Conservation (phyloP, 2,329 filamentous ascomycete species). For the Colletotrichum tanaceti region DNA sequence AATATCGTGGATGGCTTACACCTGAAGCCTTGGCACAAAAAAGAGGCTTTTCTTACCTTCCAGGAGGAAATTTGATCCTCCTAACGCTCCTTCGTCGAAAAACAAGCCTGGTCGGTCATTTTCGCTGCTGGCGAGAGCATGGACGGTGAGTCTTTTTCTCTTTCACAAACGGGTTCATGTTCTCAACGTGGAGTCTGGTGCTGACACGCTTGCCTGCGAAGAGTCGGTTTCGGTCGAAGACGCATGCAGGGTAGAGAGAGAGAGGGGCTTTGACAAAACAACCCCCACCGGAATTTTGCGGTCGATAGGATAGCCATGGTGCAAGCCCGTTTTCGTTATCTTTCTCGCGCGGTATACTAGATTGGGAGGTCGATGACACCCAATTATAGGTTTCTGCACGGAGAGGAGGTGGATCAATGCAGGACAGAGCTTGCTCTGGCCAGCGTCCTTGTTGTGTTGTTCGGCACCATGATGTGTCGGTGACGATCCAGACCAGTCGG, state of each 20-base stretch:
- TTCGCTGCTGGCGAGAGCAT: neutral
- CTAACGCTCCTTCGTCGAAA: neutral
- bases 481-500: constrained; percentile 18
- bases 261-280: neutral
- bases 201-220: neutral
- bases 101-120: neutral
- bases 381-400: constrained; percentile 7
- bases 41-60: constrained; percentile 13
- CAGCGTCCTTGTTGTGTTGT: neutral
- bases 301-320: neutral
- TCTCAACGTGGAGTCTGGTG: no score
- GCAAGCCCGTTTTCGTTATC: neutral
- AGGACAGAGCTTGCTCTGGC: neutral
- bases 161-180: neutral
- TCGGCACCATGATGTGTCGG: constrained; percentile 3
- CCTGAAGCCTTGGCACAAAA: constrained; percentile 24
- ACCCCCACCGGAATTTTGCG: neutral
- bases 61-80: constrained; percentile 26
- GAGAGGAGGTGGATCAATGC: neutral
- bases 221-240: neutral
- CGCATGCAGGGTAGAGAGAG: neutral
- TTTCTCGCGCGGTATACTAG: constrained; percentile 17
- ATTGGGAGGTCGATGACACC: neutral
- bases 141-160: neutral
- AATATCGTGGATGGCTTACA: constrained; percentile 18